Evolutionary conservation across 352 stramenopile genomes (phyloP), one percentile per base, ranked within the genome.

Genomic region (Pythium aristosporum): DNA sequence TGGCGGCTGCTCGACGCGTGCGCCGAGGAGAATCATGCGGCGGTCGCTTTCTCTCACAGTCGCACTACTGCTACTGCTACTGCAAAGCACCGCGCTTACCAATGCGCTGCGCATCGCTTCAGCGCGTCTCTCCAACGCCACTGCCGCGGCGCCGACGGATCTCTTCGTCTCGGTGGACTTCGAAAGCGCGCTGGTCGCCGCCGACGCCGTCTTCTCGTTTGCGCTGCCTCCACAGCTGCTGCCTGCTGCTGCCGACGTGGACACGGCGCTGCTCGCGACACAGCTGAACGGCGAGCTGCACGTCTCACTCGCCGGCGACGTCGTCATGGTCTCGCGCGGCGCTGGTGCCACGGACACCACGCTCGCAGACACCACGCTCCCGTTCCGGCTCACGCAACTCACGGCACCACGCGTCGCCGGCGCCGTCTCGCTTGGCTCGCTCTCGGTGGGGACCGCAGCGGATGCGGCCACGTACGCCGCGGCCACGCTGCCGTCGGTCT

Each of bases 301-400:
- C 1, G 47, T 64, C 25, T 18, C 57, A 3, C 23, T 25, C 0
- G 11, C 7, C 16, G 43, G 20, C 23, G 60, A 73, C 16, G 28
- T 42, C 10, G 21, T 82, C n/a, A 42, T 58, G 10, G 52, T 82
- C 32, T 61, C 73, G 21, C 73, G 77, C n/a, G 64, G 43, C 16
- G 57, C 56, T 16, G 57, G 67, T 57, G 75, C 72, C 18, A 57
- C 59, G 0, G 36, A 36, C 1, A 15, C 43, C 6, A 32, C 23
- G 1, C 65, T 47, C 10, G 48, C 43, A 6, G 21, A 47, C 28
- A 23, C 39, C 37, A 28, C 48, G 3, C 28, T 66, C 43, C 34
- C 46, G 21, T 57, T 65, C 50, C 58, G 47, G 10, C 44, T 69
- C 30, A 57, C 42, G 43, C 21, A 50, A 0, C 32, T 69, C 41